Evolutionary conservation across 495 filamentous ascomycete species (phyloP).

Genomic region (Baudoinia panamericana): DNA sequence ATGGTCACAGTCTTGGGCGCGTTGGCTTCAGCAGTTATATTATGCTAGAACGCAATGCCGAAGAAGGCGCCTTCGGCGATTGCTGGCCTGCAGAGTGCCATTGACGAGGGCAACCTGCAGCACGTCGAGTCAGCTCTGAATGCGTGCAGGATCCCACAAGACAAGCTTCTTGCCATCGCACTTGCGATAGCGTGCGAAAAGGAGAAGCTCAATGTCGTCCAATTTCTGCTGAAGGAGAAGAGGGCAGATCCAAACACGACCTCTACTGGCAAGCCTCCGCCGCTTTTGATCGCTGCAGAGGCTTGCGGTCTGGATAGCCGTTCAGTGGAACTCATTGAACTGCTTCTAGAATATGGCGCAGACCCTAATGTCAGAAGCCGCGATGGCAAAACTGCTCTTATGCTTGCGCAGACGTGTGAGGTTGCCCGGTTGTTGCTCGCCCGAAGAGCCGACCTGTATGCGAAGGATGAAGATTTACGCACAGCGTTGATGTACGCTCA

Average conservation of each 20-base stretch:
- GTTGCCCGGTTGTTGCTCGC: neutral
- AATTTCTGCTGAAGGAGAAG: neutral
- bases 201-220: neutral
- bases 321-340: neutral
- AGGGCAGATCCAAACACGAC: neutral
- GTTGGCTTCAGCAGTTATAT: no score
- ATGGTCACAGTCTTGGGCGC: no score
- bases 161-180: neutral
- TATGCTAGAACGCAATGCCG: no score
- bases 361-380: neutral
- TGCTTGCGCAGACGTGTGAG: neutral
- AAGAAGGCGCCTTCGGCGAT: no score
- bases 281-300: neutral
- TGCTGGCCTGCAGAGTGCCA: no score
- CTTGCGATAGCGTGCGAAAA: neutral
- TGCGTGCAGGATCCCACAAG: no score
- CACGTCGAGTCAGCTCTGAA: no score
- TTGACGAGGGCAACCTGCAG: no score
- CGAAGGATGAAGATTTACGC: neutral
- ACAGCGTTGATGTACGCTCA: neutral
- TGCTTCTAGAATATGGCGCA: neutral
- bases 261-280: neutral
- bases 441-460: neutral
- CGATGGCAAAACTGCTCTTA: neutral
- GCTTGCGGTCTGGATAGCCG: neutral